phyloP scores from a whole-genome alignment of 345 rosid genomes.

The Populus tremula region DNA sequence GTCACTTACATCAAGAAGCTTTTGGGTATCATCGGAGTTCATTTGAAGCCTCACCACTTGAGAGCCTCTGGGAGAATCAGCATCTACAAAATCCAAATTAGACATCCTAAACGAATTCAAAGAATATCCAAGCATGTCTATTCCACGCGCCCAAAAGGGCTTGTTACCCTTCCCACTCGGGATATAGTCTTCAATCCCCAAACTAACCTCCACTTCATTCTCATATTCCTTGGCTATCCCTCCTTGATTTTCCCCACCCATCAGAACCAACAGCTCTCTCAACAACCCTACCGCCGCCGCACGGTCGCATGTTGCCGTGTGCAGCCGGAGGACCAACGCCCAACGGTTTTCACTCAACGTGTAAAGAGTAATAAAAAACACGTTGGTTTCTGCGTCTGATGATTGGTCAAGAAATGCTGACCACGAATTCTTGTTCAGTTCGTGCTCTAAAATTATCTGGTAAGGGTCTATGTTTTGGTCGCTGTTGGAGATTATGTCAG shows the following conservation, averaged over 20 bases:
- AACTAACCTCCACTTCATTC: conserved; percentile 32
- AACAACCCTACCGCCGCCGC: conserved; percentile 58
- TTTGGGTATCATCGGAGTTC: conserved; percentile 44
- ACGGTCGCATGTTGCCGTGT: conserved; percentile 72
- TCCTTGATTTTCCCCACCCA: conserved; percentile 15
- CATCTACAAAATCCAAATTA: conserved; percentile 55
- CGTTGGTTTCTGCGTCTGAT: not conserved
- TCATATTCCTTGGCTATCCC: conserved; percentile 16
- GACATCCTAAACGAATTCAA: conserved; percentile 65
- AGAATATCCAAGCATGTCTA: conserved; percentile 91
- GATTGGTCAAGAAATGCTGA: not conserved
- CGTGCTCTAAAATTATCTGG: conserved; percentile 66
- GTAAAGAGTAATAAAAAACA: conserved; percentile 56
- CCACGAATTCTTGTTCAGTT: conserved; percentile 67
- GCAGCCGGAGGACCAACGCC: conserved; percentile 54
- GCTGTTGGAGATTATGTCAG: conserved; percentile 32
- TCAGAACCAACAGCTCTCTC: conserved; percentile 44
- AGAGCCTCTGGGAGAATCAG: conserved; percentile 42
- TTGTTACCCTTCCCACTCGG: conserved; percentile 70
- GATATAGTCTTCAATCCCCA: conserved; percentile 66
- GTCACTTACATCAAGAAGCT: conserved; percentile 55
- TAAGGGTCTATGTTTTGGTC: conserved; percentile 21
- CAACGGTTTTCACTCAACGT: conserved; percentile 39
- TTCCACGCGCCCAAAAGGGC: conserved; percentile 81
- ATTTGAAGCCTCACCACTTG: conserved; percentile 54